Base-by-base conservation (phyloP, 257 asterid genomes). In the Anisodus acutangulus region DNA sequence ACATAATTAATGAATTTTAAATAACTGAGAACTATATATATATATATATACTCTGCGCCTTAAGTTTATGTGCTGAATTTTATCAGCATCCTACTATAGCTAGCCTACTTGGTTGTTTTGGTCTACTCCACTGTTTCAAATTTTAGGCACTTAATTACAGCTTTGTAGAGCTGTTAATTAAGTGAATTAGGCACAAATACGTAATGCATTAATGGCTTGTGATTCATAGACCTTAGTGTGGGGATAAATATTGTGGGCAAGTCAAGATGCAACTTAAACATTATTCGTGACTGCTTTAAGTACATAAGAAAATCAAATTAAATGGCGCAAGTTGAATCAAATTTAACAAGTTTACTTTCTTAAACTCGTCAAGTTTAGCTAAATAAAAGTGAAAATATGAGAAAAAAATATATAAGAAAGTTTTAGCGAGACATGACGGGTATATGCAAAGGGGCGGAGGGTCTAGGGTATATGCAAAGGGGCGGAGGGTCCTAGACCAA, bases 181-280 rank as follows among this genome's bases (percentile, higher is more conserved):
- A 74, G 80, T 74, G 63, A 76, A 76, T 76, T 76, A 76, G 81
- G 81, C 81, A 76, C 63, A 76, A 76, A 76, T 13, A 63, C 63
- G 47, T 76, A 47, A 13, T 76, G 22, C 22, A 51, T 76, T 76
- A 3, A 76, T 76, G 45, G 12, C 5, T 76, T 51, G 63, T 76
- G 81, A 76, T 26, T 22, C 19, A 22, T 76, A 76, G 81, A 76
- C 63, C 81, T 51, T 51, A 76, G 63, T 51, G 81, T 76, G 81
- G 81, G 81, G 81, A 58, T 69, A 53, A 12, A 69, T 39, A 69
- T 13, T 76, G 41, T 6, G 19, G 35, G 35, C 35, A 31, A 31
- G 35, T 31, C 35, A 31, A 31, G 35, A 31, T 31, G 35, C 35
- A 31, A 31, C 35, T 31, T 31, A 31, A 31, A 31, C 35, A 31